Conservation (phyloP, 495 filamentous ascomycete genomes). For the Penicillium salamii region DNA sequence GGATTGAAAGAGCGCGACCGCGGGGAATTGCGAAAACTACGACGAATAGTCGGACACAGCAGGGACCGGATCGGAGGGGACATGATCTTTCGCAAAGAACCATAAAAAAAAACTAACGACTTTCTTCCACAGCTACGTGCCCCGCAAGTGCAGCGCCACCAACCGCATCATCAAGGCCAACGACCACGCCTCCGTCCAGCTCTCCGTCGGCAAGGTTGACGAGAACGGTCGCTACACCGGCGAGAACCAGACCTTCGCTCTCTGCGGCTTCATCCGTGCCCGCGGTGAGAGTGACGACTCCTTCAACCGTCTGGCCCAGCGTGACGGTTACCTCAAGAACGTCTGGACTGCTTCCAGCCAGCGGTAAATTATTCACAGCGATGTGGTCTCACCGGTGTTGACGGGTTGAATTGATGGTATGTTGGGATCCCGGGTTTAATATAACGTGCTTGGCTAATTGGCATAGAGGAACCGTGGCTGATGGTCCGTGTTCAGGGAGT, state of each 20-base stretch:
- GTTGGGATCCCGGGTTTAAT: not conserved
- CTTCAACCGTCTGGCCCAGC: constrained; percentile 91
- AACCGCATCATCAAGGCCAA: constrained; percentile 99
- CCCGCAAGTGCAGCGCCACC: constrained; percentile 94
- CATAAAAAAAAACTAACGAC: constrained; percentile 23
- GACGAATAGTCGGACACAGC: constrained; percentile 8
- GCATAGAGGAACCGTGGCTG: constrained; percentile 26
- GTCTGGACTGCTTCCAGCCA: constrained; percentile 81
- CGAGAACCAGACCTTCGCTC: constrained; percentile 95
- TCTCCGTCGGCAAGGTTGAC: constrained; percentile 87
- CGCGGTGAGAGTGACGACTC: constrained; percentile 98
- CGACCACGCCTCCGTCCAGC: constrained; percentile 91
- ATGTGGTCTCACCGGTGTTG: constrained; percentile 22
- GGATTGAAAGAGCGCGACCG: not conserved
- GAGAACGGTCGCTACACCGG: constrained; percentile 95
- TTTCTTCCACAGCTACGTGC: constrained; percentile 73
- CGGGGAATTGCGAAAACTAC: constrained; percentile 4
- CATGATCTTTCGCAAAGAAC: constrained; percentile 8
- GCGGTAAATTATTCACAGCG: constrained; percentile 49
- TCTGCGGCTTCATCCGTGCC: constrained; percentile 95
- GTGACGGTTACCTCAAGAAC: constrained; percentile 91
- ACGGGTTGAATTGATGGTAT: constrained; percentile 36
- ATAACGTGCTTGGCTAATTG: not conserved
- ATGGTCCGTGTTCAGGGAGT: constrained; percentile 33
- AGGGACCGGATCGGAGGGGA: not conserved